Conservation (phyloP, 2,329 filamentous ascomycete species). For the Bisporella sp. region DNA sequence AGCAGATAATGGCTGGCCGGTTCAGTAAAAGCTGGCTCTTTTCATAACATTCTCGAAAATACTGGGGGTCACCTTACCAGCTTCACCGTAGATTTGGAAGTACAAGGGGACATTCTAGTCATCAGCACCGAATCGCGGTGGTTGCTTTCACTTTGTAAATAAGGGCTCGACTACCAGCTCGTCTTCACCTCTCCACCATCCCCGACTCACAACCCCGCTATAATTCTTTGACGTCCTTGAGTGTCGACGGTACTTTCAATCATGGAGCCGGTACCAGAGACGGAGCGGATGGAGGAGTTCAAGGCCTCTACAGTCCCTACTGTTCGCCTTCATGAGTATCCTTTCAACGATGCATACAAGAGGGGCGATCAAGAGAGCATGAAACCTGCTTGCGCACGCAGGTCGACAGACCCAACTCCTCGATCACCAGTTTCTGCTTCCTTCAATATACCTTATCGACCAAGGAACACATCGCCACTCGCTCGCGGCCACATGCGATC, state of each 20-base stretch:
- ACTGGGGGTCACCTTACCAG: too few species aligned
- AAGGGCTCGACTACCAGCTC: too few species aligned
- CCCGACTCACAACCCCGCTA: background rate
- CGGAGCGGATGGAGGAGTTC: constrained; percentile 62
- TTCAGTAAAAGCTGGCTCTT: too few species aligned
- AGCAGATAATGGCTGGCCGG: too few species aligned
- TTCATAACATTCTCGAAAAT: too few species aligned
- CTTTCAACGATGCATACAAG: constrained; percentile 11
- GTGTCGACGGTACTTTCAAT: background rate
- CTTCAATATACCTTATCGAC: constrained; percentile 47
- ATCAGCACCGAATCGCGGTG: too few species aligned
- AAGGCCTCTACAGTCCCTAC: constrained; percentile 49
- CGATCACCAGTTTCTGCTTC: constrained; percentile 38
- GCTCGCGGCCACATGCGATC: constrained; percentile 50
- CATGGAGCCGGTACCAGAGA: constrained; percentile 64
- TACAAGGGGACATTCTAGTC: too few species aligned
- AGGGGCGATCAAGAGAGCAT: constrained; percentile 29
- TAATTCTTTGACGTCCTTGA: background rate
- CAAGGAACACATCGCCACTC: constrained; percentile 55
- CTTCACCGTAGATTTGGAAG: too few species aligned
- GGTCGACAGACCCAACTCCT: constrained; percentile 51
- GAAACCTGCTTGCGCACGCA: constrained; percentile 43
- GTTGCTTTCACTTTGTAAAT: too few species aligned
- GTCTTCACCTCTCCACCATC: background rate
- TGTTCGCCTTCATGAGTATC: constrained; percentile 35